Conservation (phyloP, 1,284 basidiomycete genomes). For the Leucoagaricus sp. region DNA sequence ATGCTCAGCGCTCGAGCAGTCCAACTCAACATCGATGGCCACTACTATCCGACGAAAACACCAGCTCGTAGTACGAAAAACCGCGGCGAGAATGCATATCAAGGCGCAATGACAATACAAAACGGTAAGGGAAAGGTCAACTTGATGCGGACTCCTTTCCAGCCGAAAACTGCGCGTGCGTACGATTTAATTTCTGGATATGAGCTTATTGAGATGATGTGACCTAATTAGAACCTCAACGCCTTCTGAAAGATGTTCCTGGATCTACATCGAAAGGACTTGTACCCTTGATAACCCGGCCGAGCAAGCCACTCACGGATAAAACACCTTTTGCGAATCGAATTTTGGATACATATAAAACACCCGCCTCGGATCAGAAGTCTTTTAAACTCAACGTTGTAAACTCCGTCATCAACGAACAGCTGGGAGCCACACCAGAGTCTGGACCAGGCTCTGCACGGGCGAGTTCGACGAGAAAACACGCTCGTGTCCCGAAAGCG, state of each 20-base stretch:
- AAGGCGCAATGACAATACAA: conserved; percentile 42
- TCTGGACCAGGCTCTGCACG: conserved; percentile 19
- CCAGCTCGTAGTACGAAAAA: conserved; percentile 43
- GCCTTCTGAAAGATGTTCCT: conserved; percentile 22
- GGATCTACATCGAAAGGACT: conserved; percentile 21
- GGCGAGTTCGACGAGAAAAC: conserved; percentile 63
- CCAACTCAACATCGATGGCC: conserved; percentile 33
- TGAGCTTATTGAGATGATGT: background rate
- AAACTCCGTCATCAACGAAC: background rate
- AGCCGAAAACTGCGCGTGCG: conserved; percentile 35
- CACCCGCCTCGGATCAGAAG: conserved; percentile 17
- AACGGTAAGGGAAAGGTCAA: conserved; percentile 42
- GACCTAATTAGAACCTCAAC: conserved; percentile 25
- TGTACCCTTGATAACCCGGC: conserved; percentile 14
- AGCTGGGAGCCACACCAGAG: conserved; percentile 14
- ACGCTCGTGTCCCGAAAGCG: conserved; percentile 47
- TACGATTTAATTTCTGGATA: background rate
- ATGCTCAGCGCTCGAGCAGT: conserved; percentile 51
- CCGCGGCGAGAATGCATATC: conserved; percentile 49
- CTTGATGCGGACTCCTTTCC: conserved; percentile 38
- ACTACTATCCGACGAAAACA: conserved; percentile 43
- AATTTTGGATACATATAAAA: conserved; percentile 13
- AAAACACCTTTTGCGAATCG: conserved; percentile 59
- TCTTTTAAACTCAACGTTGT: conserved; percentile 17
- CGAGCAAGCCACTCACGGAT: conserved; percentile 49